Base-by-base conservation (phyloP, 352 stramenopile species). In the Globisporangium parvum region DNA sequence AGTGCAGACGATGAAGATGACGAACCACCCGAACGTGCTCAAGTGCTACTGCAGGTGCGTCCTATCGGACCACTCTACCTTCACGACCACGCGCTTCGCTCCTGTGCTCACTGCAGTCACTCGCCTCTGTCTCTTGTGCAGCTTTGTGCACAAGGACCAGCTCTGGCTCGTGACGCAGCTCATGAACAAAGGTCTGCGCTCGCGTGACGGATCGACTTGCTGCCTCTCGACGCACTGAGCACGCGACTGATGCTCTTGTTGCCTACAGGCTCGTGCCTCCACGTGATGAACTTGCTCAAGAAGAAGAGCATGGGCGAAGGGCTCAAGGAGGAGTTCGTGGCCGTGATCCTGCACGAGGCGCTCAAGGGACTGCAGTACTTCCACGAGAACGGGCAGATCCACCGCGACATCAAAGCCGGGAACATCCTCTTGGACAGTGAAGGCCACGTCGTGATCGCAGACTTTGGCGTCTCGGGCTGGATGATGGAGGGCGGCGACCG, bases 381-480 rank as follows among this genome's bases (percentile, higher is more conserved):
- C 69, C 97, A 99, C 67, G 91, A 98, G 57, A 98, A 99, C 60
- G 96, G 95, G 5, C 92, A 99, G 69, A 98, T 99, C 70, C 97
- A 99, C 66, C 79, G 95, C 84, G 90, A 98, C 77, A 98, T 99
- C 62, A 99, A 99, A 79, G 97, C 96, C 2, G 96, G 96, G n/a
- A 99, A 99, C 73, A 97, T 98, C 52, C 67, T 98, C 21, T 60
- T 98, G 45, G 89, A 97, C 66, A 88, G 85, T 55, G 77, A 96
- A 51, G 97, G 96, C 26, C 78, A 97, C 62, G 96, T 99, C 5
- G 80, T 97, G 50, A 98, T 99, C 57, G 96, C 96, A 12, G 97
- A 99, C 67, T 99, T 99, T 77, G 97, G 97, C 24, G 97, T 99
- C 12, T 98, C 95, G 0, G 96, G 95, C 6, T 99, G 97, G 97